A percentile compares a stretch with the other conserved stretches of the same genome.
Evolutionary conservation across 495 filamentous ascomycete species (phyloP).

Genomic region (Xylaria curta): DNA sequence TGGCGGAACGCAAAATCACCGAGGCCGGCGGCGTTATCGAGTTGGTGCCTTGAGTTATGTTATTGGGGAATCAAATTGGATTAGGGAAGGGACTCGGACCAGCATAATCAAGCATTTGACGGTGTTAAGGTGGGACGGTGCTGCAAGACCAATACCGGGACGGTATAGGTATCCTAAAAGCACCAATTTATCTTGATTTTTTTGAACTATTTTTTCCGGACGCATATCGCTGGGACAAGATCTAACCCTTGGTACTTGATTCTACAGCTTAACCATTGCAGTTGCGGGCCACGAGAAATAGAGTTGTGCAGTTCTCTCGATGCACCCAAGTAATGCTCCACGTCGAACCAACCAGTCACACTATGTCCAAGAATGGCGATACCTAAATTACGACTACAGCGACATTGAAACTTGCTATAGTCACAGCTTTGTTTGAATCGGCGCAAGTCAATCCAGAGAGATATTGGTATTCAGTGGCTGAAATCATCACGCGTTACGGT

Average conservation of each 20-base stretch:
- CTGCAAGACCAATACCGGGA: constrained; percentile 3
- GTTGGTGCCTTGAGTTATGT: constrained; percentile 77
- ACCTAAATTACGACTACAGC: not conserved
- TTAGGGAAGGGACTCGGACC: constrained; percentile 9
- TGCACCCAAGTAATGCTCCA: not conserved
- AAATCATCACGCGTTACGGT: not conserved
- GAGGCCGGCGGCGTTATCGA: constrained; percentile 90
- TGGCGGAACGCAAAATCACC: constrained; percentile 95
- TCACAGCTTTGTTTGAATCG: not conserved
- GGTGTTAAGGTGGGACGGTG: constrained; percentile 25
- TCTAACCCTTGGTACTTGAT: not conserved
- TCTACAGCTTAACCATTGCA: not conserved
- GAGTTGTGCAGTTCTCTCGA: not conserved
- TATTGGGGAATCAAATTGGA: constrained; percentile 2
- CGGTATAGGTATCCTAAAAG: constrained; percentile 27
- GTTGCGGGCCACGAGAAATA: not conserved
- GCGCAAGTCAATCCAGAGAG: not conserved
- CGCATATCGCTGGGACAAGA: not conserved
- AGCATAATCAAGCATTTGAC: constrained; percentile 19
- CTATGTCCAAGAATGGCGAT: not conserved
- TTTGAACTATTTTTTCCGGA: not conserved
- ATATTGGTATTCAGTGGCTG: not conserved
- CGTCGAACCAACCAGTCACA: not conserved
- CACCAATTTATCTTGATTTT: constrained; percentile 23
- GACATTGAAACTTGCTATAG: not conserved